Evolutionary conservation across 169 alveolate species (phyloP).

Genomic region (Plasmodium relictum): DNA sequence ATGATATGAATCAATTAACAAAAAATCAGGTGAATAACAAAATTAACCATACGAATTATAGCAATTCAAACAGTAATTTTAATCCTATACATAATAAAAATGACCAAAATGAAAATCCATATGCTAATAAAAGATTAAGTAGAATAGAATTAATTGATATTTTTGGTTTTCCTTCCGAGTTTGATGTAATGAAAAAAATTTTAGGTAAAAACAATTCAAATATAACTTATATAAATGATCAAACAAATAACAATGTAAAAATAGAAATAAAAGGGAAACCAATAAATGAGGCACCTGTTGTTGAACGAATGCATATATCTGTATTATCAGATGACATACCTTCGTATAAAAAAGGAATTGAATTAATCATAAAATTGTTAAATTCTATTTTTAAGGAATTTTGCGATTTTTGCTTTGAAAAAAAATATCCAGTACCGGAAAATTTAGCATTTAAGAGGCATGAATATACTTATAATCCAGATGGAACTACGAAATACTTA

Average conservation of each 20-base stretch:
- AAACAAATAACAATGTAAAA: slow-evolving; percentile 84
- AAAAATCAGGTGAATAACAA: slow-evolving; percentile 42
- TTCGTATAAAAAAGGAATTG: slow-evolving; percentile 83
- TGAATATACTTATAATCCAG: slow-evolving; percentile 81
- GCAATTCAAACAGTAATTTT: slow-evolving; percentile 8
- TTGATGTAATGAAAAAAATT: slow-evolving; percentile 84
- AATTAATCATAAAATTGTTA: slow-evolving; percentile 83
- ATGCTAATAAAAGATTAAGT: slow-evolving; percentile 76
- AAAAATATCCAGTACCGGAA: slow-evolving; percentile 77
- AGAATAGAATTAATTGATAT: slow-evolving; percentile 88
- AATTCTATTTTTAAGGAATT: slow-evolving; percentile 86
- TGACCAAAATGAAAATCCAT: slow-evolving; percentile 48
- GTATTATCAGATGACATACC: slow-evolving; percentile 79
- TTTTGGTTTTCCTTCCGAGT: slow-evolving; percentile 88
- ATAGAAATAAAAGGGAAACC: slow-evolving; percentile 88
- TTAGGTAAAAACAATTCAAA: slow-evolving; percentile 87
- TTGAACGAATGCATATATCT: slow-evolving; percentile 86
- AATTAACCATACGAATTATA: slow-evolving; percentile 30
- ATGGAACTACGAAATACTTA: slow-evolving; percentile 81
- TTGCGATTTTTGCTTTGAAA: slow-evolving; percentile 77
- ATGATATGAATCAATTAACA: not conserved
- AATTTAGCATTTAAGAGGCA: slow-evolving; percentile 85
- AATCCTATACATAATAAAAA: slow-evolving; percentile 3
- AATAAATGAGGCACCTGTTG: slow-evolving; percentile 86
- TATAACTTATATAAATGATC: slow-evolving; percentile 84